Evolutionary conservation across 495 filamentous ascomycete genomes (phyloP), one percentile per base, ranked within the genome.

Genomic region (Ramalina intermedia): DNA sequence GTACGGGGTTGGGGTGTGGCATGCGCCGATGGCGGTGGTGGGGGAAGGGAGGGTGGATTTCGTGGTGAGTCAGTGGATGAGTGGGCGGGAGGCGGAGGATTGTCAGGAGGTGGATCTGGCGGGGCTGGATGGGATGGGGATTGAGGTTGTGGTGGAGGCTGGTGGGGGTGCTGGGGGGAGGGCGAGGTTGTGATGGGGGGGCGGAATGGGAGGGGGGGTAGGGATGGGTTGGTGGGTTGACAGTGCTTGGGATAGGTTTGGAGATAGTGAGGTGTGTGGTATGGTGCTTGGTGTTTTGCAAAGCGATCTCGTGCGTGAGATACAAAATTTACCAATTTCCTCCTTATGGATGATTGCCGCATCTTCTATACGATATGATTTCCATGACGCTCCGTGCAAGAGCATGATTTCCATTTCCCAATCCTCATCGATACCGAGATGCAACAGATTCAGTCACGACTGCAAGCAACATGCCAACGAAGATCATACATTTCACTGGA

Each of bases 1-100:
- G 14, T 98, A 96, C 65, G 84, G 75, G 12, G 77, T 82, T 14
- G 91, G 86, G 14, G 95, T 87, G 39, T 98, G 93, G 90, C 91
- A 98, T 73, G 88, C 90, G 54, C 91, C 91, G 2, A 96, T 98
- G 91, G 86, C 84, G 14, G 88, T 87, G 41, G 58, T 96, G 18
- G 91, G 90, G 1, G 58, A 66, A 41, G 55, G 69, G 33, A 69
- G 75, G 18, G 74, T 87, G 24, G 81, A 83, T 57, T 98, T 96
- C 66, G 78, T 94, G 21, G 88, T 96, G 8, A 73, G 85, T 60
- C 89, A 95, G 66, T 85, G 80, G 68, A 81, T 80, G 14, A 98
- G 93, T 65, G 87, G 85, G 4, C 82, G 89, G 35, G 76, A 64
- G 12, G 69, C 76, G 2, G 91, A 96, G 69, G 91, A 98, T 65